Conservation (phyloP, 768 basidiomycete species). For the Boletus reticuloceps region DNA sequence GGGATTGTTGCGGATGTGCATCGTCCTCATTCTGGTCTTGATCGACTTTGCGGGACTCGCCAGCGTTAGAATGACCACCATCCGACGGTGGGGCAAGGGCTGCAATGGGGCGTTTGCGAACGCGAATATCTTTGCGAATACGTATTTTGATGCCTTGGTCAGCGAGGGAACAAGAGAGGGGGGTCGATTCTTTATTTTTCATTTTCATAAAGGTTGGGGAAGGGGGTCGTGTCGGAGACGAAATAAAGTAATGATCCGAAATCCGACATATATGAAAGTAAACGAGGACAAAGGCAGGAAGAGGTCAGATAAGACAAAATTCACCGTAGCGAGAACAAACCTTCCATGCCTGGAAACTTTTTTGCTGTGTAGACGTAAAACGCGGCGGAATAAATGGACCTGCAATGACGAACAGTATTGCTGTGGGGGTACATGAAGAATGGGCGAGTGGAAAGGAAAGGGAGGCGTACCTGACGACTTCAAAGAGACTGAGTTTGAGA, state of each 20-base stretch:
- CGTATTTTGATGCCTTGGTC: slow-evolving; percentile 96
- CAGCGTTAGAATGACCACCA: slow-evolving; percentile 1
- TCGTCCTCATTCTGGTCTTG: slow-evolving; percentile 29
- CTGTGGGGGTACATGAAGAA: slow-evolving; percentile 35
- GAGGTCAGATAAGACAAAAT: slow-evolving; percentile 23
- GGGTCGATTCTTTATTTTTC: slow-evolving; percentile 74
- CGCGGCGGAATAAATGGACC: slow-evolving; percentile 80
- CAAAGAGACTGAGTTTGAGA: slow-evolving; percentile 72
- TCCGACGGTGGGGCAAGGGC: slow-evolving; percentile 27
- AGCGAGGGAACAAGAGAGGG: slow-evolving; percentile 85
- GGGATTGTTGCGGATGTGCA: slow-evolving; percentile 8
- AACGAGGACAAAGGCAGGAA: slow-evolving; percentile 11
- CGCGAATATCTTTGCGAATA: slow-evolving; percentile 87
- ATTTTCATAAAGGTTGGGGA: background rate
- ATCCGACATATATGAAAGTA: slow-evolving; percentile 11
- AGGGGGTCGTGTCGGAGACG: slow-evolving; percentile 5
- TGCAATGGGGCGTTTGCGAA: slow-evolving; percentile 64
- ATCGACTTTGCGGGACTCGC: slow-evolving; percentile 25
- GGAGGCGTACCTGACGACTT: slow-evolving; percentile 77
- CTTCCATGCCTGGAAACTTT: slow-evolving; percentile 96
- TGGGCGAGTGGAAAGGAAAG: background rate
- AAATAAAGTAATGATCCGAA: slow-evolving; percentile 20
- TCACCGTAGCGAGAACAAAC: slow-evolving; percentile 39
- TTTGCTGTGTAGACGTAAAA: slow-evolving; percentile 97
- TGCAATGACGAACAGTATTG: slow-evolving; percentile 86